Conservation (phyloP, 805 yeast species). For the Yamadazyma phyllophila region DNA sequence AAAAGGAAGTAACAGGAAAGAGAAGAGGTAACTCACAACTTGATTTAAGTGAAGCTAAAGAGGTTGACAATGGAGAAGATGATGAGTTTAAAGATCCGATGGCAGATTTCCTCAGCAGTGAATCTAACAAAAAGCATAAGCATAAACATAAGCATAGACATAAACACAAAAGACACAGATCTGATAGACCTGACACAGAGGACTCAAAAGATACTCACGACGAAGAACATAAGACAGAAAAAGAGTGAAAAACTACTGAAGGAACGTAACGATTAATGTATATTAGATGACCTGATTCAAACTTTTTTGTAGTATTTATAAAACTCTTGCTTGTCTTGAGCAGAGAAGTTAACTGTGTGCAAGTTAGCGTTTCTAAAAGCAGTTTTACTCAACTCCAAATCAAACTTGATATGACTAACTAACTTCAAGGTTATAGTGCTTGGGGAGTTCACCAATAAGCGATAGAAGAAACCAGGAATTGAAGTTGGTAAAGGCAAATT, state of each 20-base stretch:
- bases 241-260: not conserved
- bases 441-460: conserved; percentile 9
- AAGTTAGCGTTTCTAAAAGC: conserved; percentile 35
- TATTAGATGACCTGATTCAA: not conserved
- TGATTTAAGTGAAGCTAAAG: not conserved
- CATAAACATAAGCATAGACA: conserved; percentile 2
- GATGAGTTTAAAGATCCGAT: conserved; percentile 38
- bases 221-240: not conserved
- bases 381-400: conserved; percentile 16
- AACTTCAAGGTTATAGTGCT: conserved; percentile 27
- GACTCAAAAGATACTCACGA: not conserved
- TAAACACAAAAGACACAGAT: conserved; percentile 1
- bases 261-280: not conserved
- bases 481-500: conserved; percentile 36
- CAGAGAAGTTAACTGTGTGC: conserved; percentile 29
- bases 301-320: conserved; percentile 19
- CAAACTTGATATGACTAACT: conserved; percentile 20
- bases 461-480: conserved; percentile 3
- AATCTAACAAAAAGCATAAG: conserved; percentile 7
- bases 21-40: not conserved
- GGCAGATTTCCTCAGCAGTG: conserved; percentile 16
- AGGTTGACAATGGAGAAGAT: conserved; percentile 8
- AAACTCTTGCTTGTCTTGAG: conserved; percentile 30
- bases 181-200: not conserved
- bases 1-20: not conserved